Evolutionary conservation across 148 eudicot species (phyloP).

Genomic region (Persicaria maculosa): DNA sequence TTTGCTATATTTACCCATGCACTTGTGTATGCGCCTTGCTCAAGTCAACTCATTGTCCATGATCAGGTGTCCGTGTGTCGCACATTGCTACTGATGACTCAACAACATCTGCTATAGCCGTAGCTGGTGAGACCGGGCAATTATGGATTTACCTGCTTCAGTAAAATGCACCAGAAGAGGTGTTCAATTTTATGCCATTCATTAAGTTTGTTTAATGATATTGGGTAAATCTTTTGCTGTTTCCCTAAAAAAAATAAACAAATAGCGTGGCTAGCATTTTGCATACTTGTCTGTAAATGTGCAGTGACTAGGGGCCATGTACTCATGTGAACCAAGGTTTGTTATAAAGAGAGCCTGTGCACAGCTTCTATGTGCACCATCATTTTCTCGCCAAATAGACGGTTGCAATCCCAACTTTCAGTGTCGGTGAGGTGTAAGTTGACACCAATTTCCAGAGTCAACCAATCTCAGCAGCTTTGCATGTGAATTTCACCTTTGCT

Average conservation of each 20-base stretch:
- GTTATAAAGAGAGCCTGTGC: no score
- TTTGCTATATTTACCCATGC: slow-evolving; percentile 2
- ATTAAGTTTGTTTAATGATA: background rate
- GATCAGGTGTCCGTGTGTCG: slow-evolving; percentile 51
- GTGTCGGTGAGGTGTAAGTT: no score
- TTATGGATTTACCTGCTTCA: slow-evolving; percentile 42
- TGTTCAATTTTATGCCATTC: background rate
- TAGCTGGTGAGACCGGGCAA: slow-evolving; percentile 54
- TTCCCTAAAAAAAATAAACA: background rate
- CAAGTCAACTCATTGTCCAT: background rate
- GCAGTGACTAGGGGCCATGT: background rate
- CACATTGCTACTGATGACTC: slow-evolving; percentile 56
- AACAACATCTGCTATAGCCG: slow-evolving; percentile 40
- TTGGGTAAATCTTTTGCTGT: background rate
- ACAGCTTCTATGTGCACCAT: no score
- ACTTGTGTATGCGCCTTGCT: background rate
- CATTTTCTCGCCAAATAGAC: no score
- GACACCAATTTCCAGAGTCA: no score
- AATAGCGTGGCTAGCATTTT: background rate
- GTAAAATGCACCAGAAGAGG: background rate
- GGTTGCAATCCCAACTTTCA: no score
- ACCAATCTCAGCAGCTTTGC: no score
- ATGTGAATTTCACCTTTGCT: no score
- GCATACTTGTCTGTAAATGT: background rate
- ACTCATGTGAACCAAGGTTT: no score